Evolutionary conservation across 1,139 yeast species (phyloP).

Genomic region (Kurtzmaniella quercitrusa): DNA sequence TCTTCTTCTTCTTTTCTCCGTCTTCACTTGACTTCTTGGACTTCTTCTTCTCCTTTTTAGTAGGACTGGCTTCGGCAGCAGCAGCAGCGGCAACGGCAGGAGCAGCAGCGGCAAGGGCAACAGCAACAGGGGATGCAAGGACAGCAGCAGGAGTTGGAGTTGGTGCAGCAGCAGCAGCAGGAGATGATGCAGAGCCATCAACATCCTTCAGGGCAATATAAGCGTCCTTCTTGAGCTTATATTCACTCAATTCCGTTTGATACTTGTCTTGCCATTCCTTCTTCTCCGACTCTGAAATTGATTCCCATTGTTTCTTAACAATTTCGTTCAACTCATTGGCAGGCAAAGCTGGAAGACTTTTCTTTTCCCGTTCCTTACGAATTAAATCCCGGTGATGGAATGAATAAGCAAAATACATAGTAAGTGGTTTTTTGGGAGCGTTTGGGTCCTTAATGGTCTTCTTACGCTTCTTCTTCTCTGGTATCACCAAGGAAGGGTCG

Average conservation of each 20-base stretch:
- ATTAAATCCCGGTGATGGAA: conserved; percentile 60
- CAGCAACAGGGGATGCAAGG: conserved; percentile 4
- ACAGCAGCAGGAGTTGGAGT: conserved; percentile 2
- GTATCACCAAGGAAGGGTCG: conserved; percentile 13
- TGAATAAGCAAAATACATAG: conserved; percentile 77
- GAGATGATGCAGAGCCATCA: conserved; percentile 8
- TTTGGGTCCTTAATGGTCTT: conserved; percentile 54
- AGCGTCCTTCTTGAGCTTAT: conserved; percentile 60
- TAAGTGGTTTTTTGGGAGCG: conserved; percentile 65
- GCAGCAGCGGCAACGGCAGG: conserved; percentile 5
- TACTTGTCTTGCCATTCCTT: conserved; percentile 74
- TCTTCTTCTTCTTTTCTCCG: conserved; percentile 12
- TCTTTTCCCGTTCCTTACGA: conserved; percentile 59
- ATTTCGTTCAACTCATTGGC: conserved; percentile 77
- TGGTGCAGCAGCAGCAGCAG: conserved; percentile 6
- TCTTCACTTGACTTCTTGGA: conserved; percentile 25
- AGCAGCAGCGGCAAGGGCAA: conserved; percentile 7
- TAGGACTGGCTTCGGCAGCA: conserved; percentile 7
- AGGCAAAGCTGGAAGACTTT: conserved; percentile 58
- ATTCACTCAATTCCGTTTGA: conserved; percentile 57
- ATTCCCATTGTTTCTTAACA: conserved; percentile 76
- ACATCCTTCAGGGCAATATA: conserved; percentile 50
- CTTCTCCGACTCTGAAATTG: conserved; percentile 61
- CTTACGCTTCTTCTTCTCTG: conserved; percentile 32
- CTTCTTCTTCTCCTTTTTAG: conserved; percentile 15